Evolutionary conservation across 1,139 yeast species (phyloP), one percentile per base, ranked within the genome.

Genomic region (Geotrichum candidum): DNA sequence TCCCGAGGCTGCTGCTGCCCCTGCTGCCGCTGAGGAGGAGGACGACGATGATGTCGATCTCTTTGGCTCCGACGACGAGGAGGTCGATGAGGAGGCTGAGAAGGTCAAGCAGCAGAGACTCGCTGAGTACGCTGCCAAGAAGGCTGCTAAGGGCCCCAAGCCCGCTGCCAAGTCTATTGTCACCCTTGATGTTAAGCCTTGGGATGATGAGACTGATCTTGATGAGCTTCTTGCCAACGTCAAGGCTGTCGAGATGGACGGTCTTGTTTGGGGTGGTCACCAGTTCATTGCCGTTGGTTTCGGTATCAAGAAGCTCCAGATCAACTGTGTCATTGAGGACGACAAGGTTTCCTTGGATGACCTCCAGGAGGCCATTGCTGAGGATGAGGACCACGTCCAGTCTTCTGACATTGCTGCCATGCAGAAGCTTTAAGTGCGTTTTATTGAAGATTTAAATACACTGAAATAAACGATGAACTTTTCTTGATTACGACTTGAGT

Each of bases 301-400:
- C 88, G 99, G 99, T 86, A 94, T 94, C 85, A 90, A 90, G 89
- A 94, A 95, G 86, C 86, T 94, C 79, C 99, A 94, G 85, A 90
- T 95, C 81, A 94, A 91, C 94, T 82, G 89, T 82, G 99, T 94
- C 77, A 87, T 94, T 72, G 98, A 92, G 85, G 99, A 94, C 80
- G 96, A 85, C 71, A 87, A 87, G 85, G 97, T 94, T 70, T 90
- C 97, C 68, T 76, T 91, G 74, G 96, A 88, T 72, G 97, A 89
- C 64, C 87, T 95, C 77, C 96, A 92, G 82, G 83, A 79, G 70
- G 70, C 70, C 64, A 87, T 94, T 74, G 97, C 90, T 83, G 98
- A 87, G 76, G 96, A 88, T 78, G 99, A 94, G 85, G 99, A 94
- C 83, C 95, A 91, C 82, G 97, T 94, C 75, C 99, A 94, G 86